phyloP scores from a whole-genome alignment of 345 rosid species.

The Nephelium lappaceum region DNA sequence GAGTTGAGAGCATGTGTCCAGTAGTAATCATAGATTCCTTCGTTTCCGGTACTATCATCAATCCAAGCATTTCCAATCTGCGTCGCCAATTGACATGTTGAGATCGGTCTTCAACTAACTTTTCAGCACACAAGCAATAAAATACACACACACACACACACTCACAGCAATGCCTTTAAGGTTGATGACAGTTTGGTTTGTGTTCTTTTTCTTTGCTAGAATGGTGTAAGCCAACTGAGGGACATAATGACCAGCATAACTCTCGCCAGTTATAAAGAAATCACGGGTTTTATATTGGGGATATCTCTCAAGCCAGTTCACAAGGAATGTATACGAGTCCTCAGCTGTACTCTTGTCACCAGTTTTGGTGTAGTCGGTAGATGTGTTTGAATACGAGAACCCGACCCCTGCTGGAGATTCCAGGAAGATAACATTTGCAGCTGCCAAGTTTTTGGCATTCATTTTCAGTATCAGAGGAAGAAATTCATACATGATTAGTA shows the following conservation, averaged over 20 bases:
- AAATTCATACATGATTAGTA: background rate
- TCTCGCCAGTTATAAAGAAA: constrained; percentile 46
- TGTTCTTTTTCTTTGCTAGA: constrained; percentile 30
- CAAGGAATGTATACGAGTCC: constrained; percentile 46
- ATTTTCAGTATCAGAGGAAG: background rate
- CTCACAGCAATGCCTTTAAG: constrained; percentile 61
- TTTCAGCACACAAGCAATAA: background rate
- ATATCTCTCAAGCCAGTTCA: constrained; percentile 51
- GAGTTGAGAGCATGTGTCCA: constrained; percentile 60
- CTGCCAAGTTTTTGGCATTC: constrained; percentile 17
- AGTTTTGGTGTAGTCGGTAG: constrained; percentile 34
- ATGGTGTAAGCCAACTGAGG: constrained; percentile 52
- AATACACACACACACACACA: no score
- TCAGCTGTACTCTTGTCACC: constrained; percentile 50
- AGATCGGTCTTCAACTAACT: background rate
- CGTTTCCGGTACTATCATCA: constrained; percentile 22
- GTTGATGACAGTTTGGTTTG: constrained; percentile 36
- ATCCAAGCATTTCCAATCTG: constrained; percentile 63
- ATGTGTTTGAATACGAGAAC: constrained; percentile 54
- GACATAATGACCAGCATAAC: constrained; percentile 54
- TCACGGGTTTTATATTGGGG: constrained; percentile 43
- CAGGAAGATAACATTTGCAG: constrained; percentile 49
- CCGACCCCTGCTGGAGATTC: constrained; percentile 59
- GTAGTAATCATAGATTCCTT: constrained; percentile 41
- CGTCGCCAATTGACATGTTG: background rate